Conservation (phyloP, 805 yeast genomes). For the Cyberlindnera sargentensis region DNA sequence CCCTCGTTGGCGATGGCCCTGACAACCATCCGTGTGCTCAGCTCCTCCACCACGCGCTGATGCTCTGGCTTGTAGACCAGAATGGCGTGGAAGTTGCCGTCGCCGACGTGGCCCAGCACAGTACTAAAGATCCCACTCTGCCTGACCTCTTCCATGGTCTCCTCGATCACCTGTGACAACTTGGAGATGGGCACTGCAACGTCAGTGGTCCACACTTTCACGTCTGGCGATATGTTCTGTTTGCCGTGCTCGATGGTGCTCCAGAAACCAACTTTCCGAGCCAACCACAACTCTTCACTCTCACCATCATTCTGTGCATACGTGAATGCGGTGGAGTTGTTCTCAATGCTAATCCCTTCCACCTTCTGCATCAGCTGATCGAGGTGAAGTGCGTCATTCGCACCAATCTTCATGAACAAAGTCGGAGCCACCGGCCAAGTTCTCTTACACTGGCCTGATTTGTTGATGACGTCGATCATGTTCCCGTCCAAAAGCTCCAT, state of each 20-base stretch:
- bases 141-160: constrained; percentile 51
- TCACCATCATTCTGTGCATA: constrained; percentile 53
- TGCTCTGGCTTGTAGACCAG: constrained; percentile 51
- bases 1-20: constrained; percentile 66
- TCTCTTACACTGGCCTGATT: constrained; percentile 43
- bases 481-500: constrained; percentile 66
- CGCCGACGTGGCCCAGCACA: constrained; percentile 58
- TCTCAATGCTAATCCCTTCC: constrained; percentile 38
- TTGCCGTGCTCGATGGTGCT: constrained; percentile 59
- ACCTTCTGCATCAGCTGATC: constrained; percentile 40
- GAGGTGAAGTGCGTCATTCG: constrained; percentile 30
- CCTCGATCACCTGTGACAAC: constrained; percentile 52
- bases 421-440: constrained; percentile 53
- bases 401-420: constrained; percentile 56
- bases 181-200: constrained; percentile 73
- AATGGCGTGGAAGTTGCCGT: constrained; percentile 39
- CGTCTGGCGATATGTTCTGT: constrained; percentile 32
- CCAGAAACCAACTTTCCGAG: constrained; percentile 65
- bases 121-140: constrained; percentile 45
- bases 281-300: constrained; percentile 61
- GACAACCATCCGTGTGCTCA: constrained; percentile 53
- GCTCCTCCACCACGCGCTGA: constrained; percentile 35
- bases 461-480: constrained; percentile 59
- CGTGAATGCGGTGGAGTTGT: constrained; percentile 47
- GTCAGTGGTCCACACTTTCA: constrained; percentile 69